Evolutionary conservation across 169 alveolate species (phyloP), one percentile per base, ranked within the genome.

Genomic region (Eimeria nieschulzi): DNA sequence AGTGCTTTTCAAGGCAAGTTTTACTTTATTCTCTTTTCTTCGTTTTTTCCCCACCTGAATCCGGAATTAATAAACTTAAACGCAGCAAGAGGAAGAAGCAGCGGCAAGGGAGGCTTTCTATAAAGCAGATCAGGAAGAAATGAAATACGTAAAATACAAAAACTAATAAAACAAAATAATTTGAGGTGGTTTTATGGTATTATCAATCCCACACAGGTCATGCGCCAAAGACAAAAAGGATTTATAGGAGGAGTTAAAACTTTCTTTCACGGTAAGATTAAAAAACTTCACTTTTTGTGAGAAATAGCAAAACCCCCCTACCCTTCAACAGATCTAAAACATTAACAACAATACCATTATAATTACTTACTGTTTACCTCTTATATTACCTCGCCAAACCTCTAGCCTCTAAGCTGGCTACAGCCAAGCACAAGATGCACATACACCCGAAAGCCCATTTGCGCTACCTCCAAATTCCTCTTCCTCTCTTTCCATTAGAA

Each of bases 31-130:
- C n/a, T 55, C 10, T 12, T 56, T 56, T 56, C 10, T 25, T 23
- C 13, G 21, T 9, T n/a, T 70, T 70, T 9, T 7, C 1, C 26
- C 13, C 7, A 33, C 7, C 0, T 70, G 21, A 46, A 2, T 21
- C 7, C 7, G 21, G 53, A 0, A n/a, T 70, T 70, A 15, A 0
- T 17, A 33, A 70, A 23, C 7, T 1, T n/a, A n/a, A n/a, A n/a
- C 64, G 0, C 78, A 86, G 92, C 85, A 86, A 72, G 92, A 86
- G 61, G 92, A 86, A 39, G 92, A 86, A 71, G 92, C 92, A 6
- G 92, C 92, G 5, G 79, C 79, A 19, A 70, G 33, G 64, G 86
- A 86, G 79, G 80, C 92, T 1, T 86, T 86, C 92, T 86, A 86
- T 76, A 72, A 72, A 64, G 92, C 92, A 19, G 92, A 86, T 21